Base-by-base conservation (phyloP, 495 filamentous ascomycete species). In the Penicillium arizonense region DNA sequence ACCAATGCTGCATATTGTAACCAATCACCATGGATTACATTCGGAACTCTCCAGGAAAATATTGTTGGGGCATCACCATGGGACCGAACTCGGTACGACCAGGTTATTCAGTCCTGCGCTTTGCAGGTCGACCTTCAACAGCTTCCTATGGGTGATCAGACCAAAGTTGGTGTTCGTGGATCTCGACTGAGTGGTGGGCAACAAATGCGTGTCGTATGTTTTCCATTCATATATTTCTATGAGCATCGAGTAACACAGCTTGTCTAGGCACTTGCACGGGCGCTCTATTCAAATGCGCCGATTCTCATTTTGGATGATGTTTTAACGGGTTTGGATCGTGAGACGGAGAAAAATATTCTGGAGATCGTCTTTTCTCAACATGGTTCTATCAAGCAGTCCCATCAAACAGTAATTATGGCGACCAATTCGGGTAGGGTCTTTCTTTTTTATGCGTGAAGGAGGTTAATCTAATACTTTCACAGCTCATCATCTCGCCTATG, bases 21-120 rank as follows among this genome's bases (percentile, higher is more conserved):
- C 6, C 88, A 93, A 58, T 82, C 81, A 1, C 85, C 89, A 13
- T 93, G 89, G 89, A 78, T 93, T 5, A 86, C 89, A 57, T 89
- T 84, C 58, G 89, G 89, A 77, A 90, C 82, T 36, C 84, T 93
- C 38, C 81, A 82, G n/a, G 81, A 91, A 20, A 90, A 89, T 52
- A 87, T 91, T 36, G 61, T 88, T 5, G 90, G 90, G 61, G 82
- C 81, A 34, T 78, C 80, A 24, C 76, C 69, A 2, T 86, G 85
- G 52, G 86, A 91, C 50, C 69, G 75, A 47, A 26, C 26, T 5
- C 75, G 78, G 26, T 85, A 83, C 54, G 69, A 74, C 24, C 70
- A 72, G 35, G 77, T 82, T 12, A 57, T 87, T 9, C 59, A 78
- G 36, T 81, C 82, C 18, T 86, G 83, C 57, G 82, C 78, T 14